Base-by-base conservation (phyloP, 352 stramenopile genomes). In the Globisporangium polare region DNA sequence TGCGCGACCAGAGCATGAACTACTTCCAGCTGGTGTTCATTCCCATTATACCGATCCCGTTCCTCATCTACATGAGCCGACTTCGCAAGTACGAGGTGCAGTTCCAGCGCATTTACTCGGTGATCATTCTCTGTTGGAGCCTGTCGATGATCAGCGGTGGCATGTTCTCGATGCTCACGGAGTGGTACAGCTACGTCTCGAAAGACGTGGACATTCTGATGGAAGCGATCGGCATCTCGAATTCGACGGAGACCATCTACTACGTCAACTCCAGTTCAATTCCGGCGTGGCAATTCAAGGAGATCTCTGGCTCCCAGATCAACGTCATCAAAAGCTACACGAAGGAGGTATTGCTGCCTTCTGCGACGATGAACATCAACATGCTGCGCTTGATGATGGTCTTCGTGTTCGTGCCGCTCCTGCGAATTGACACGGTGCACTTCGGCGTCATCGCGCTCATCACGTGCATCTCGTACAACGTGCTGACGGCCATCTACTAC, bases 101-200 rank as follows among this genome's bases (percentile, higher is more conserved):
- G 20, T 91, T 89, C 53, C 81, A 91, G 63, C 64, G 76, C n/a
- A 72, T 89, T 20, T 93, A 93, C 66, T 86, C 80, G 7, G 58
- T 81, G 8, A 67, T 93, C 12, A 43, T 89, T 29, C 33, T 90
- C 9, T 90, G 76, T 43, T 93, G 81, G 81, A 83, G 72, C 29
- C 84, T 88, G 54, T 90, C 81, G 13, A 80, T 93, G 53, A 84
- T 91, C 53, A 72, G 65, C 2, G 84, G 84, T 20, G 84, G 84
- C 6, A 88, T 90, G 80, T 90, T 90, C 53, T 91, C 84, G 20
- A 88, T 93, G 81, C 72, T 93, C n/a, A 79, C 65, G 22, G 84
- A 93, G 65, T 93, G 81, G 81, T 89, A 79, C 66, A 85, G 77
- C 54, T 91, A 89, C 67, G 70, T 93, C 7, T 68, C 70, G 13